These are phyloP conservation scores for Mayamaea pseudoterrestris DNA, from an alignment of 108 stramenopile species.

Conservation along the genomic window DNA sequence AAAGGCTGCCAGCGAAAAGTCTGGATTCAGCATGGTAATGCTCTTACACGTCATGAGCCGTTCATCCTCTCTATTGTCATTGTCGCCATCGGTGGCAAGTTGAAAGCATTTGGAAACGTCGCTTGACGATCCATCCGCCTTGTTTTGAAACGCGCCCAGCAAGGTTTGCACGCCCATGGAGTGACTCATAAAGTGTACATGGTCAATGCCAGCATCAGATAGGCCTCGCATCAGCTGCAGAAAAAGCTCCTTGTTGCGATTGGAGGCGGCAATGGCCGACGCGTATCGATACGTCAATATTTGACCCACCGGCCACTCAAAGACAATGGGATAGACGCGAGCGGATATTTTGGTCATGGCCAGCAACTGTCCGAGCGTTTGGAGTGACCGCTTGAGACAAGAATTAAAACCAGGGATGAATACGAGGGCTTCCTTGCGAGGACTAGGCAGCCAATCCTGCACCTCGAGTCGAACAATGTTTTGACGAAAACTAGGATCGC, in stretches of 20 bases:
- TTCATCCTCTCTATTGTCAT: too few relatives aligned
- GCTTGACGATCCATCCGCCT: too few relatives aligned
- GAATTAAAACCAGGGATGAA: constrained; percentile 39
- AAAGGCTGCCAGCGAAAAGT: too few relatives aligned
- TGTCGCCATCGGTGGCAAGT: too few relatives aligned
- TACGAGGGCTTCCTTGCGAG: constrained; percentile 26
- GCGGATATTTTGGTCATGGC: constrained; percentile 28
- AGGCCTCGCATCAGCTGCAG: constrained; percentile 16
- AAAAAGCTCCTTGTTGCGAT: constrained; percentile 16
- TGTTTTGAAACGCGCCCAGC: too few relatives aligned
- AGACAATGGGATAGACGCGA: constrained; percentile 31
- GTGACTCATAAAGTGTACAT: constrained; percentile 35
- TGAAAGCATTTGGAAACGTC: too few relatives aligned
- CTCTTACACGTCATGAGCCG: too few relatives aligned
- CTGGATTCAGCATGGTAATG: too few relatives aligned
- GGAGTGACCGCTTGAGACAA: constrained; percentile 12
- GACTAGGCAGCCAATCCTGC: too few relatives aligned
- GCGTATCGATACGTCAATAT: constrained; percentile 22
- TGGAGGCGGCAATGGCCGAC: background rate
- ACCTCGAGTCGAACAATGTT: too few relatives aligned
- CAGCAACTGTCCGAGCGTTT: constrained; percentile 28
- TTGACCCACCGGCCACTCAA: constrained; percentile 26
- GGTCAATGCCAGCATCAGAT: constrained; percentile 17
- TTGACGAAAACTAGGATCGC: too few relatives aligned
- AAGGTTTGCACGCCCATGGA: too few relatives aligned